Evolutionary conservation across 495 filamentous ascomycete species (phyloP).

Genomic region (Penicillium taxi): DNA sequence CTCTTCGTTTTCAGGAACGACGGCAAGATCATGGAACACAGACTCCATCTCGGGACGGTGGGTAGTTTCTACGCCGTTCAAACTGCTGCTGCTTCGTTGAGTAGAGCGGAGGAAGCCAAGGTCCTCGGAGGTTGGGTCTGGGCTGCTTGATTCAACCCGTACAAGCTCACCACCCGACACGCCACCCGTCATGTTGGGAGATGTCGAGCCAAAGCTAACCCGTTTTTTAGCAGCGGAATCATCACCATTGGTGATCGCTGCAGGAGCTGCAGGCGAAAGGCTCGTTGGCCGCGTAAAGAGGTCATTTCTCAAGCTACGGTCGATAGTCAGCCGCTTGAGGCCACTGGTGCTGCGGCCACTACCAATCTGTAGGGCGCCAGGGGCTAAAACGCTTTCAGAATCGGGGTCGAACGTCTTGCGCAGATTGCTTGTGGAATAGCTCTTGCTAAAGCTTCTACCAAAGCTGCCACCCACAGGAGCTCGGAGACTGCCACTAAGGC

Average conservation of each 20-base stretch:
- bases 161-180: slow-evolving; percentile 39
- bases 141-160: slow-evolving; percentile 38
- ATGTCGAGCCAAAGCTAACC: slow-evolving; percentile 77
- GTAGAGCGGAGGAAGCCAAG: slow-evolving; percentile 57
- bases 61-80: slow-evolving; percentile 45
- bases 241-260: slow-evolving; percentile 44
- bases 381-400: slow-evolving; percentile 74
- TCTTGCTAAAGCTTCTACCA: slow-evolving; percentile 53
- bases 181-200: slow-evolving; percentile 28
- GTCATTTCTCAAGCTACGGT: slow-evolving; percentile 71
- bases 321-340: slow-evolving; percentile 84
- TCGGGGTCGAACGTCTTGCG: slow-evolving; percentile 55
- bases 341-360: slow-evolving; percentile 56
- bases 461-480: slow-evolving; percentile 52
- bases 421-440: slow-evolving; percentile 58
- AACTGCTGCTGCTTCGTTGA: slow-evolving; percentile 32
- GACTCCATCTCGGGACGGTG: slow-evolving; percentile 62
- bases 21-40: slow-evolving; percentile 63
- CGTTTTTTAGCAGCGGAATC: slow-evolving; percentile 57
- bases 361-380: slow-evolving; percentile 74
- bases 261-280: slow-evolving; percentile 37
- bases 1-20: slow-evolving; percentile 64
- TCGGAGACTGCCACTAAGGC: slow-evolving; percentile 46
- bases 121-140: slow-evolving; percentile 56
- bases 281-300: slow-evolving; percentile 49